These are phyloP conservation scores for Vanderwaltozyma tropicalis DNA, from an alignment of 805 yeast species.

Conservation along the genomic window DNA sequence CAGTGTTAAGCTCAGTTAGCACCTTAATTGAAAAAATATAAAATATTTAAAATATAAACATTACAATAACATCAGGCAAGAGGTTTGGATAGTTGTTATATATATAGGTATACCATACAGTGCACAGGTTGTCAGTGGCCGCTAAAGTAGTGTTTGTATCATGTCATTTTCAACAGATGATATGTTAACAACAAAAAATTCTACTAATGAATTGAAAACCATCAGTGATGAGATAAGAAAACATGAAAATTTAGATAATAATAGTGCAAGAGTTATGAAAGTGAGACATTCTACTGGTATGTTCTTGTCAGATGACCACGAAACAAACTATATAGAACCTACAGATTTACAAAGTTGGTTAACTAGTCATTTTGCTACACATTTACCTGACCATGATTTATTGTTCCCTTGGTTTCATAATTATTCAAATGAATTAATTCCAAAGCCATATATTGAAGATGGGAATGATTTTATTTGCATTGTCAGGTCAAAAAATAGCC, in stretches of 20 bases:
- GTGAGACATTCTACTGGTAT: slow-evolving; percentile 1
- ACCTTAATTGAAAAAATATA: too few relatives aligned
- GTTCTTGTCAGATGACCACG: not conserved
- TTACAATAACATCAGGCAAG: too few relatives aligned
- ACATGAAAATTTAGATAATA: not conserved
- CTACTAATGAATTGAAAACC: not conserved
- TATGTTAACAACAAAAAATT: not conserved
- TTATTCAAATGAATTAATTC: slow-evolving; percentile 31
- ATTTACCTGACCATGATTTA: slow-evolving; percentile 49
- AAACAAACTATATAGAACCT: slow-evolving; percentile 1
- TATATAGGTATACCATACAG: too few relatives aligned
- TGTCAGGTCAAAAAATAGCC: slow-evolving; percentile 1
- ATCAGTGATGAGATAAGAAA: not conserved
- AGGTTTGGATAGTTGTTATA: too few relatives aligned
- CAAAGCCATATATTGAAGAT: not conserved
- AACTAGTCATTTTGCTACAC: slow-evolving; percentile 8
- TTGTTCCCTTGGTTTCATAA: slow-evolving; percentile 94
- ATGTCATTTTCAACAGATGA: slow-evolving; percentile 1
- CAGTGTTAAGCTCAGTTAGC: too few relatives aligned
- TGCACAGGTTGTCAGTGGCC: not conserved
- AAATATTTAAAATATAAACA: too few relatives aligned
- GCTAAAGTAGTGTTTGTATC: not conserved
- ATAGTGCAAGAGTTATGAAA: not conserved
- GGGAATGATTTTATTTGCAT: not conserved
- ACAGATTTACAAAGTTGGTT: slow-evolving; percentile 7